Conservation (phyloP, 768 basidiomycete genomes). For the Asterophora lycoperdoides region DNA sequence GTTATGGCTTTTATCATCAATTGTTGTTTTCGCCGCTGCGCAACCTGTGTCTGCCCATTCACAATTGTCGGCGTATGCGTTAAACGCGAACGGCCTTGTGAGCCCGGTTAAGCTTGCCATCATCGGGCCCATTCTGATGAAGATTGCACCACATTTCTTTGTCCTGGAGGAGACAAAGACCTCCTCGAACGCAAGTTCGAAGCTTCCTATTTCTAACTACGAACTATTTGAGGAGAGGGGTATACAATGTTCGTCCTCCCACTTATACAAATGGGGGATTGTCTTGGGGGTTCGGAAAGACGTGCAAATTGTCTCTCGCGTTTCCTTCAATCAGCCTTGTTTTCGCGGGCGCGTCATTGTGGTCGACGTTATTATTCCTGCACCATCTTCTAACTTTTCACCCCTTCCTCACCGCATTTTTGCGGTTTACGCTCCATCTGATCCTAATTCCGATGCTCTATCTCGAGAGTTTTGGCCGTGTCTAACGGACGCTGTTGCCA, state of each 20-base stretch:
- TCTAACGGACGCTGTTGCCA: conserved; percentile 1
- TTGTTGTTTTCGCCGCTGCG: neutral
- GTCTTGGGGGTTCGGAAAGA: conserved; percentile 8
- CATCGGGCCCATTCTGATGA: neutral
- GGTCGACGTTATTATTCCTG: conserved; percentile 12
- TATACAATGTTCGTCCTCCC: neutral
- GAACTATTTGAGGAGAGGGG: conserved; percentile 10
- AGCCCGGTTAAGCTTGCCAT: conserved; percentile 2
- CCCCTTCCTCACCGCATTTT: conserved; percentile 14
- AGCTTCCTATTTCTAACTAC: neutral
- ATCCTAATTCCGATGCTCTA: conserved; percentile 4
- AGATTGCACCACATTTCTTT: conserved; percentile 5
- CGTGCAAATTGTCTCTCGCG: conserved; percentile 2
- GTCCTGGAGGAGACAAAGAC: conserved; percentile 8
- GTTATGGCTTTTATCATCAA: neutral
- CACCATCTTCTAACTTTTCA: too few species aligned
- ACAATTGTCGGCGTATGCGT: neutral
- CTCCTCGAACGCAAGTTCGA: neutral
- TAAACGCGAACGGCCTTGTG: conserved; percentile 9
- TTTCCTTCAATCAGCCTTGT: neutral
- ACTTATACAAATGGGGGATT: conserved; percentile 7
- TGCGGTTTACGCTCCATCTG: conserved; percentile 14
- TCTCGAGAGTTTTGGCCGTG: conserved; percentile 10
- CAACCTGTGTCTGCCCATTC: neutral
- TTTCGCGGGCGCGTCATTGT: conserved; percentile 7